Percentiles rank a stretch among this genome's conserved stretches.
Conservation (phyloP, 2,329 filamentous ascomycete genomes). For the Colletotrichum godetiae region DNA sequence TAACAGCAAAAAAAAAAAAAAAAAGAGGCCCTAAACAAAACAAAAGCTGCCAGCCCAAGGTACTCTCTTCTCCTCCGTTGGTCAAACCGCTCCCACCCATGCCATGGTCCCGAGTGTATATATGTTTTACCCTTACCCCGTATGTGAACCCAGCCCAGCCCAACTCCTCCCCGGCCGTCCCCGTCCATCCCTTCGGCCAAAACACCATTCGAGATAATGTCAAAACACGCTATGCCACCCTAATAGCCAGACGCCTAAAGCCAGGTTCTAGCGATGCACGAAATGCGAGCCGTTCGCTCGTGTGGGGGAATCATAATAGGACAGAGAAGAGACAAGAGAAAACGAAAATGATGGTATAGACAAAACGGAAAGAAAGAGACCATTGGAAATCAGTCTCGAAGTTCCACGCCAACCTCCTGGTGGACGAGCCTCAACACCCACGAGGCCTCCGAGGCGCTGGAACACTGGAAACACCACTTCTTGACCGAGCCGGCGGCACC, state of each 20-base stretch:
- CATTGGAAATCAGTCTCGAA: conserved; percentile 46
- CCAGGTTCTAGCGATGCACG: conserved; percentile 10
- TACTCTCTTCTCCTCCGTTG: not conserved
- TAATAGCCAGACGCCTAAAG: conserved; percentile 15
- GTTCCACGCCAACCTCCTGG: conserved; percentile 67
- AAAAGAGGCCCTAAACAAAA: not conserved
- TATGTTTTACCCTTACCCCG: not conserved
- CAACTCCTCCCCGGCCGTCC: too few species aligned
- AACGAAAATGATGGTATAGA: not conserved
- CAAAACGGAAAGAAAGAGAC: not conserved
- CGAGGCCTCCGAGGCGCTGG: conserved; percentile 61
- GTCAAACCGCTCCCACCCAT: not conserved
- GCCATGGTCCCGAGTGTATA: not conserved
- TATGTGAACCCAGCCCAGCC: not conserved
- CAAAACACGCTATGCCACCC: conserved; percentile 20
- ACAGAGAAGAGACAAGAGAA: not conserved
- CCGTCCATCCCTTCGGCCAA: not conserved
- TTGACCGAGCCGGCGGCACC: conserved; percentile 65
- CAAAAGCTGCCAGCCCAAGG: not conserved
- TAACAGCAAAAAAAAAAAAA: not conserved
- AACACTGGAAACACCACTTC: conserved; percentile 74
- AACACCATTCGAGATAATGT: not conserved
- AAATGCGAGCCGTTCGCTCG: conserved; percentile 11
- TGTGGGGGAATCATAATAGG: conserved; percentile 31
- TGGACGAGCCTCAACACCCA: conserved; percentile 69